Conservation (phyloP, 176 grass and related monocot species). For the Ananas comosus region DNA sequence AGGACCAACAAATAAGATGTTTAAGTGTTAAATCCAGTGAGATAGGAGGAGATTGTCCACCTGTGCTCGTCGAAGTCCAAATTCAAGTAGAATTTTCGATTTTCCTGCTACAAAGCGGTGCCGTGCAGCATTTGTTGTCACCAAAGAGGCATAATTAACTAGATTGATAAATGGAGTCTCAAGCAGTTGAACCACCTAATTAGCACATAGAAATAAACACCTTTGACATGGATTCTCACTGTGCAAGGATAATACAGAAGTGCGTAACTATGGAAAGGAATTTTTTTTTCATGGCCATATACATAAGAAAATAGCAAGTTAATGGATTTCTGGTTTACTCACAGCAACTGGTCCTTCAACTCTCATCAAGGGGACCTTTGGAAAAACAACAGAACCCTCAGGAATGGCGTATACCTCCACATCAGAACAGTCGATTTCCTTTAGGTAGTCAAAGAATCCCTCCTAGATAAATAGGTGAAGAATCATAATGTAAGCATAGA, state of each 20-base stretch:
- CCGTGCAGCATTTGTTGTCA: conserved; percentile 90
- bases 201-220: conserved; percentile 12
- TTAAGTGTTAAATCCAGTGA: neutral
- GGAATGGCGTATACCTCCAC: conserved; percentile 93
- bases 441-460: conserved; percentile 85
- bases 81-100: conserved; percentile 81
- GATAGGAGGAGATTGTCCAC: conserved; percentile 26
- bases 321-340: conserved; percentile 38
- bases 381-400: conserved; percentile 96
- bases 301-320: conserved; percentile 7
- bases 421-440: conserved; percentile 60
- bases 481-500: neutral
- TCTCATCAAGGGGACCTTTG: conserved; percentile 86
- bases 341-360: conserved; percentile 93
- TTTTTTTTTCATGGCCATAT: neutral
- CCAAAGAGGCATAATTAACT: conserved; percentile 94
- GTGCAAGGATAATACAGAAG: neutral
- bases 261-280: neutral
- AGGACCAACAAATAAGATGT: conserved; percentile 4
- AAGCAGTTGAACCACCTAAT: conserved; percentile 85
- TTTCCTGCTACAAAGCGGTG: conserved; percentile 92
- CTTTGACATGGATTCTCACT: neutral
- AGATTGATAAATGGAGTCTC: conserved; percentile 99
- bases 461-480: conserved; percentile 45
- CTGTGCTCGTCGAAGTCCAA: conserved; percentile 97